Base-by-base conservation (phyloP, 1,139 yeast genomes). In the Ogataea hybrid region DNA sequence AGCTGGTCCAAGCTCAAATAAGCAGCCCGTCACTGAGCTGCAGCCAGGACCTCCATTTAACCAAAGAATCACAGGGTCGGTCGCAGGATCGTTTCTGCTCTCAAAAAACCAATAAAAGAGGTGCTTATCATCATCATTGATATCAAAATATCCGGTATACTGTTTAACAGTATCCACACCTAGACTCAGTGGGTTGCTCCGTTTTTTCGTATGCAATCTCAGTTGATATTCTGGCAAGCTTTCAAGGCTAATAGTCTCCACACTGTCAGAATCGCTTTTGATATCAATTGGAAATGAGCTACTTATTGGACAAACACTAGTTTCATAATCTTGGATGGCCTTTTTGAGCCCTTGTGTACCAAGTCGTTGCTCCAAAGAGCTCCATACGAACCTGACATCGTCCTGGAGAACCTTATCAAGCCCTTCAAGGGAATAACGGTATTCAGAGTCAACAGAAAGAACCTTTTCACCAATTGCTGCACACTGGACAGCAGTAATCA, bases 31-130 rank as follows among this genome's bases (percentile, higher is more conserved):
- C 57, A n/a, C n/a, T n/a, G n/a, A n/a, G n/a, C n/a, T n/a, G n/a
- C n/a, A n/a, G n/a, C n/a, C n/a, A n/a, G 89, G 88, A 4, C 88
- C 88, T 43, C 88, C 88, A 53, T 82, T 82, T 55, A 82, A 67
- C 88, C 88, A 81, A 45, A 82, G 66, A 42, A 82, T 70, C 17
- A 81, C 73, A 0, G 87, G 87, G 56, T 79, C 85, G 44, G 66
- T 76, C 39, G 57, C 63, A 22, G 84, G 85, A 61, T 81, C 84
- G 56, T 79, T 79, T 64, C 88, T 71, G 39, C 83, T 76, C 60
- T 81, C 87, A 50, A 81, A 82, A 55, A 80, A 78, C 84, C 86
- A 86, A 63, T 81, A 86, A 64, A 86, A 86, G 59, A 84, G 81
- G 64, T 86, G 95, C 65, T 86, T 81, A 49, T 76, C 83, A 38